Evolutionary conservation across 2,329 filamentous ascomycete species (phyloP).

Genomic region (Epichloe sp.): DNA sequence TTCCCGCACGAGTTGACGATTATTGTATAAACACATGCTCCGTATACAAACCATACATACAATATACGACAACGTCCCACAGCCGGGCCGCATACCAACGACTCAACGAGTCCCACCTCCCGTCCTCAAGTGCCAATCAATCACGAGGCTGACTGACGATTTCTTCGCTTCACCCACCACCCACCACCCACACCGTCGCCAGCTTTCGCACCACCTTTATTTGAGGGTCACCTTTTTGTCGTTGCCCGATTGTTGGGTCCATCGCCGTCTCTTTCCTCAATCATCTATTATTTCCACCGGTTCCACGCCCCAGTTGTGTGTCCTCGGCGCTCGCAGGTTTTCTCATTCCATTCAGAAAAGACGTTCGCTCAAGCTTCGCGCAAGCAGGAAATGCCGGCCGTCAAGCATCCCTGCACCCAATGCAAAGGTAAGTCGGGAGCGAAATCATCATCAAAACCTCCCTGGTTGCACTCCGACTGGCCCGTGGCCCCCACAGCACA

Average conservation of each 20-base stretch:
- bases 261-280: background rate
- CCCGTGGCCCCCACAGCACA: background rate
- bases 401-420: slow-evolving; percentile 21
- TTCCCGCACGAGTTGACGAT: too few relatives aligned
- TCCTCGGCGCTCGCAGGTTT: background rate
- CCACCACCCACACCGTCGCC: background rate
- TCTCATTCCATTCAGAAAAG: background rate
- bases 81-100: too few relatives aligned
- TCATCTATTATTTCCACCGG: background rate
- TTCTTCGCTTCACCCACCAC: background rate
- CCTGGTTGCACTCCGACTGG: background rate
- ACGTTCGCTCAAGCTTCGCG: background rate
- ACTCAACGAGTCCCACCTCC: slow-evolving; percentile 2
- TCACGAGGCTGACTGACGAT: background rate
- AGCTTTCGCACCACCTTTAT: background rate
- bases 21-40: too few relatives aligned
- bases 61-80: too few relatives aligned
- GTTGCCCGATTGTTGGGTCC: background rate
- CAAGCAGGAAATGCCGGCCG: slow-evolving; percentile 16
- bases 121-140: background rate
- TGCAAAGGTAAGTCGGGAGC: slow-evolving; percentile 18
- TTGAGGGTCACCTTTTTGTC: background rate
- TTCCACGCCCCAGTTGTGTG: background rate
- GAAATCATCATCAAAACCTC: background rate
- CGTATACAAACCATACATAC: too few relatives aligned